Conservation (phyloP, 768 basidiomycete genomes). For the Filobasidium floriforme region DNA sequence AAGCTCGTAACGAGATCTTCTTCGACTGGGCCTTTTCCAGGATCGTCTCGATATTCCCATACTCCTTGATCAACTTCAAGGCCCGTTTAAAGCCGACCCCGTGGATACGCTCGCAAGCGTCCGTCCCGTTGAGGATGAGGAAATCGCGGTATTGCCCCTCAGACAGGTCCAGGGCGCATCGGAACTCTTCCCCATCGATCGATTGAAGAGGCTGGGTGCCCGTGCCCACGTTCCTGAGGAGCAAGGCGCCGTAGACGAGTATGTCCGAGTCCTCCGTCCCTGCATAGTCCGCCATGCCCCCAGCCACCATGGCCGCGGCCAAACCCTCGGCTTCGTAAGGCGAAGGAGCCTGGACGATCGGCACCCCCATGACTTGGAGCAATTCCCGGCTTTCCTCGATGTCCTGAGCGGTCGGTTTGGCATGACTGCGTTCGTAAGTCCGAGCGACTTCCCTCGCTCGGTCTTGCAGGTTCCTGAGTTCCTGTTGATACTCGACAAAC, state of each 20-base stretch:
- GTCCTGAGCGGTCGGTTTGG: slow-evolving; percentile 56
- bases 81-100: slow-evolving; percentile 72
- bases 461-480: not conserved
- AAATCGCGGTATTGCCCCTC: slow-evolving; percentile 64
- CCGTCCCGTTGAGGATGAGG: slow-evolving; percentile 77
- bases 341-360: slow-evolving; percentile 60
- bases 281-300: slow-evolving; percentile 75
- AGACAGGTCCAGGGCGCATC: slow-evolving; percentile 53
- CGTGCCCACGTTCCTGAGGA: slow-evolving; percentile 70
- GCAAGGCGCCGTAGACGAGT: slow-evolving; percentile 52
- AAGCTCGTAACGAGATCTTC: slow-evolving; percentile 22
- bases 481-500: slow-evolving; percentile 3
- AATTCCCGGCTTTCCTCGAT: slow-evolving; percentile 66
- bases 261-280: slow-evolving; percentile 66
- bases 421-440: slow-evolving; percentile 33
- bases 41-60: slow-evolving; percentile 67
- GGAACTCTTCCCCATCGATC: slow-evolving; percentile 61
- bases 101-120: slow-evolving; percentile 77
- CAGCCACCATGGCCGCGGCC: slow-evolving; percentile 65
- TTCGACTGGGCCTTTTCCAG: slow-evolving; percentile 44
- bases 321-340: slow-evolving; percentile 79
- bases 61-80: slow-evolving; percentile 62
- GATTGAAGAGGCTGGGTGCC: slow-evolving; percentile 56
- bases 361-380: slow-evolving; percentile 69
- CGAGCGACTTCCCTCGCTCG: slow-evolving; percentile 21